A percentile compares a stretch with the other conserved stretches of the same genome.
phyloP scores from a whole-genome alignment of 2,329 filamentous ascomycete genomes.

The Blastomyces silverae region DNA sequence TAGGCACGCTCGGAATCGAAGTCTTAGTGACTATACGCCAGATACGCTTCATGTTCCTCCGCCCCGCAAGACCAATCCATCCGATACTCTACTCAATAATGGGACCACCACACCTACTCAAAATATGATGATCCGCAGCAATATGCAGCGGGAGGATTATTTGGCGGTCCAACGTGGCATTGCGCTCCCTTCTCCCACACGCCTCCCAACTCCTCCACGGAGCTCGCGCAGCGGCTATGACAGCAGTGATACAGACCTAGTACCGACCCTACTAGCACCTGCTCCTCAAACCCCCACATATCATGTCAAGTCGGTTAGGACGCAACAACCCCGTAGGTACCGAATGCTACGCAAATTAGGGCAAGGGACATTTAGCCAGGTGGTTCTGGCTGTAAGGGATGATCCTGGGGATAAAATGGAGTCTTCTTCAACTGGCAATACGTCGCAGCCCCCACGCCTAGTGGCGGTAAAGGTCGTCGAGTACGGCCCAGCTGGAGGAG shows the following conservation, averaged over 20 bases:
- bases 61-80: conserved; percentile 64
- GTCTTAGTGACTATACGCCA: conserved; percentile 80
- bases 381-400: conserved; percentile 82
- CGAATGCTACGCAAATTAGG: conserved; percentile 73
- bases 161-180: conserved; percentile 72
- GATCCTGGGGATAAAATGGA: conserved; percentile 42
- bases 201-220: conserved; percentile 72
- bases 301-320: conserved; percentile 58
- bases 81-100: conserved; percentile 49
- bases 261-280: conserved; percentile 22
- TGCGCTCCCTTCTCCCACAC: conserved; percentile 46
- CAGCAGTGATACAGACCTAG: conserved; percentile 41
- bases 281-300: conserved; percentile 46
- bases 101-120: conserved; percentile 43
- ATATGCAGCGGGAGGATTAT: conserved; percentile 69
- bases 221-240: conserved; percentile 59
- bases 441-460: conserved; percentile 47
- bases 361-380: conserved; percentile 91
- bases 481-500: conserved; percentile 86
- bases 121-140: conserved; percentile 33
- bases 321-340: conserved; percentile 68
- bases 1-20: conserved; percentile 65
- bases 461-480: conserved; percentile 95
- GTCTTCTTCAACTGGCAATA: conserved; percentile 13
- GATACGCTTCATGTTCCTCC: conserved; percentile 62